Base-by-base conservation (phyloP, 139 green algal genomes). In the Chlamydomonas applanata region DNA sequence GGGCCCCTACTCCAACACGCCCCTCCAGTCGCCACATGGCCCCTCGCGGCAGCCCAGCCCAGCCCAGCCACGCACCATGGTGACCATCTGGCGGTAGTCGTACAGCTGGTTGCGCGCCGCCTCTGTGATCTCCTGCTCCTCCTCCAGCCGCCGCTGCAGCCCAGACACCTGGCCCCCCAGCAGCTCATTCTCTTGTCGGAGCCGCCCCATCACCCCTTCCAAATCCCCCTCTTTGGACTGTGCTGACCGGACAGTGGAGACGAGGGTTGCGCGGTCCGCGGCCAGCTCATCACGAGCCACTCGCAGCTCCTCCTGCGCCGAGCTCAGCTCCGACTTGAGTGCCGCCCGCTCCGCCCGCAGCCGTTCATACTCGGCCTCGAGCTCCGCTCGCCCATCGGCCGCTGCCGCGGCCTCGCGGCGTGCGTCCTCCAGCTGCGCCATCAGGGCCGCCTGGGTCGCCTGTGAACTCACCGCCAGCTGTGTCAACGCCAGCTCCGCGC, bases 41-140 rank as follows among this genome's bases (percentile, higher is more conserved):
- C n/a, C n/a, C n/a, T n/a, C n/a, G n/a, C n/a, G n/a, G n/a, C n/a
- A n/a, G n/a, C n/a, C n/a, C n/a, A n/a, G n/a, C n/a, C n/a, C n/a
- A n/a, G n/a, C n/a, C n/a, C n/a, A 49, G 7, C 40, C 40, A 63
- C 54, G 49, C 34, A 77, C 69, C 69, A 56, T 71, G 27, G 32
- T 24, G 5, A 77, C 71, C 45, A 85, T 74, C 45, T 75, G 68
- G 33, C 74, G 75, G 76, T 86, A 86, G 67, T 86, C 81, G 44
- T 79, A 72, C 49, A 86, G 73, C 60, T 86, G 81, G 7, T 40
- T 73, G 2, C 75, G 75, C 22, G 82, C 61, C 24, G 81, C 81
- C 70, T 82, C 76, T 20, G 81, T 60, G 44, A 86, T 76, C 64
- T 86, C 81, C 25, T 33, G 33, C 33, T 79, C 76, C 69, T 86